Conservation (phyloP, 164 flowering plant genomes). For the Sextonia rubra region DNA sequence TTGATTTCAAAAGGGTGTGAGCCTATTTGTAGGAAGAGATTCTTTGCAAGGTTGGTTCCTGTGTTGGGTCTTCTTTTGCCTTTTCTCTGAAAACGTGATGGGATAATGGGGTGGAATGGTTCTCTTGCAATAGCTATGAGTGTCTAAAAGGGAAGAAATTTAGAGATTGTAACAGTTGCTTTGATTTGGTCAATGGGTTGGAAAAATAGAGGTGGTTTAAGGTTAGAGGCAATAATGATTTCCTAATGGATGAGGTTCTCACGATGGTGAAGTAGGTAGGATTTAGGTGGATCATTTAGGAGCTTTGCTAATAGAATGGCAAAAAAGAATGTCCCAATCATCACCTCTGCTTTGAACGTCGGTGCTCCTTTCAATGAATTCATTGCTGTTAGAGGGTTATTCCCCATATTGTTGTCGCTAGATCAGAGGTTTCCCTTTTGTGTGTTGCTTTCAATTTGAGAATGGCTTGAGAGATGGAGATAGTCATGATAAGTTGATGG, state of each 20-base stretch:
- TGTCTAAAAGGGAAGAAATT: conserved; percentile 69
- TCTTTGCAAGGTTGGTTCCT: conserved; percentile 52
- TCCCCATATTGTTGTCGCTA: conserved; percentile 68
- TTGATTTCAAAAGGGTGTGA: conserved; percentile 79
- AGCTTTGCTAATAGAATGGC: conserved; percentile 92
- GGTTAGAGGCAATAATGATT: conserved; percentile 71
- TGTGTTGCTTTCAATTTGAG: conserved; percentile 66
- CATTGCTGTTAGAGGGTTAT: conserved; percentile 88
- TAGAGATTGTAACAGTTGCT: conserved; percentile 64
- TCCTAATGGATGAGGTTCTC: conserved; percentile 75
- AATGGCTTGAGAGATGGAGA: conserved; percentile 60
- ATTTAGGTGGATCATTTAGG: conserved; percentile 87
- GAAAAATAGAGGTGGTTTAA: conserved; percentile 66
- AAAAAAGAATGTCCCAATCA: conserved; percentile 72
- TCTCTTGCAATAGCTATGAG: conserved; percentile 68
- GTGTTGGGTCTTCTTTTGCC: conserved; percentile 64
- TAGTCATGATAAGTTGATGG: conserved; percentile 71
- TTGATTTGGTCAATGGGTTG: conserved; percentile 56
- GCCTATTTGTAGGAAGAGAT: conserved; percentile 83
- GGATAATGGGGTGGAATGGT: conserved; percentile 67
- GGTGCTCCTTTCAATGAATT: conserved; percentile 87
- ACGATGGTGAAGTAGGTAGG: conserved; percentile 73
- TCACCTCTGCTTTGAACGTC: conserved; percentile 60
- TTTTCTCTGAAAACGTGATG: conserved; percentile 81
- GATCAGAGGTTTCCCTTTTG: conserved; percentile 88